A percentile compares a stretch with the other conserved stretches of the same genome.
Evolutionary conservation across 176 grass and related monocot species (phyloP).

Genomic region (Hordeum marinum): DNA sequence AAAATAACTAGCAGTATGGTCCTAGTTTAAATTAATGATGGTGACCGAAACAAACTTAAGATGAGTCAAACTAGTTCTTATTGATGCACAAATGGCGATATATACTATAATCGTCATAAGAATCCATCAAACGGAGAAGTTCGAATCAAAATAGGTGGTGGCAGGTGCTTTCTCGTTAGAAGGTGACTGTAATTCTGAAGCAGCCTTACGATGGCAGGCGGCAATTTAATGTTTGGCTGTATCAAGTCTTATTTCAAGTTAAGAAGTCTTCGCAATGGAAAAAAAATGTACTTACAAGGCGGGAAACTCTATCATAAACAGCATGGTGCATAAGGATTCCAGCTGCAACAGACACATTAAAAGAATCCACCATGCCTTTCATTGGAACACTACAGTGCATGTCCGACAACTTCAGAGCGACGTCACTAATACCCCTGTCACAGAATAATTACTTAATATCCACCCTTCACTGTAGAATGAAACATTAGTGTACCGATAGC

Average conservation of each 20-base stretch:
- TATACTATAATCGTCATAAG: neutral
- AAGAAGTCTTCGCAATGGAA: neutral
- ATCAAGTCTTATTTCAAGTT: slow-evolving; percentile 11
- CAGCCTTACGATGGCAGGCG: neutral
- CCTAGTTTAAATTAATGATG: neutral
- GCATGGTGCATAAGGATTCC: slow-evolving; percentile 98
- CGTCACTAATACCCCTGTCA: slow-evolving; percentile 84
- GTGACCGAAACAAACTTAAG: slow-evolving; percentile 1
- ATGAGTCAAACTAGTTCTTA: neutral
- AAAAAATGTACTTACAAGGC: slow-evolving; percentile 56
- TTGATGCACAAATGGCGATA: neutral
- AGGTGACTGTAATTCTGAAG: neutral
- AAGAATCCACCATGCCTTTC: slow-evolving; percentile 99
- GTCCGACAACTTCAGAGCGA: slow-evolving; percentile 61
- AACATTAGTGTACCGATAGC: slow-evolving; percentile 11
- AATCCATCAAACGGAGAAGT: neutral
- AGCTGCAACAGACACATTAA: slow-evolving; percentile 97
- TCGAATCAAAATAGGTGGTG: neutral
- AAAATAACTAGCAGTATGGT: neutral
- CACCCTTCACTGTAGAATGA: neutral
- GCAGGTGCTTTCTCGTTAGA: slow-evolving; percentile 1
- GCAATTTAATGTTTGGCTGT: neutral
- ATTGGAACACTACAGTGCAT: slow-evolving; percentile 92
- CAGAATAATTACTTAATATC: slow-evolving; percentile 26
- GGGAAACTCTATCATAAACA: slow-evolving; percentile 78